Evolutionary conservation across 176 grass and related monocot species (phyloP).

Genomic region (Oryza longistaminata): DNA sequence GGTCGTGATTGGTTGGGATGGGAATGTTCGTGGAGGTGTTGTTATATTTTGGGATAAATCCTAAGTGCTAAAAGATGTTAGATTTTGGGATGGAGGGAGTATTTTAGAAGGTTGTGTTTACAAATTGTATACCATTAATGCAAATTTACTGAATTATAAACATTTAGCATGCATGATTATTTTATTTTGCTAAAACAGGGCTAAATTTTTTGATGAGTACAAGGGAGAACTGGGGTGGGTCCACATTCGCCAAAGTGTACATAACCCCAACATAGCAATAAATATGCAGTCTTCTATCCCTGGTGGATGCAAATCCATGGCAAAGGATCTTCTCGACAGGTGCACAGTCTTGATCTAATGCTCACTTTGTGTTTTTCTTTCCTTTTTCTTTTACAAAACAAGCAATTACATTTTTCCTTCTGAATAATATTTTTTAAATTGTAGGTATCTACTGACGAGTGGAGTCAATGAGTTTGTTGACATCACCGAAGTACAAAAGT

Average conservation of each 20-base stretch:
- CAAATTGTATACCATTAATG: too few species aligned
- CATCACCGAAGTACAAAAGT: slow-evolving; percentile 56
- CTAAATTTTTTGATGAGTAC: slow-evolving; percentile 50
- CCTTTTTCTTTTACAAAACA: not conserved
- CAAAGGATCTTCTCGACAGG: slow-evolving; percentile 50
- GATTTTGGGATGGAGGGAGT: too few species aligned
- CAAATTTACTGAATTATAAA: too few species aligned
- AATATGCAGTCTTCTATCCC: slow-evolving; percentile 63
- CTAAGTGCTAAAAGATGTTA: too few species aligned
- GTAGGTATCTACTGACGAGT: slow-evolving; percentile 57
- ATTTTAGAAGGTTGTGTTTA: too few species aligned
- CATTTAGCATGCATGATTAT: not conserved
- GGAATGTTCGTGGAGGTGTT: too few species aligned
- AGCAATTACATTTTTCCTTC: not conserved
- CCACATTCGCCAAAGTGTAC: slow-evolving; percentile 80
- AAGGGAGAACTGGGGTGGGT: slow-evolving; percentile 54
- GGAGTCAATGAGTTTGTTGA: slow-evolving; percentile 57
- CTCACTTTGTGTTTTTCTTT: not conserved
- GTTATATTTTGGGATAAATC: too few species aligned
- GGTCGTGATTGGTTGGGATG: too few species aligned
- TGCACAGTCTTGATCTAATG: slow-evolving; percentile 17
- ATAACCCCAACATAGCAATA: slow-evolving; percentile 75
- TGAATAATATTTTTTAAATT: not conserved
- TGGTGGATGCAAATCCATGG: slow-evolving; percentile 69
- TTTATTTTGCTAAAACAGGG: slow-evolving; percentile 44